phyloP scores from a whole-genome alignment of 257 asterid species.

The Petrea volubilis region DNA sequence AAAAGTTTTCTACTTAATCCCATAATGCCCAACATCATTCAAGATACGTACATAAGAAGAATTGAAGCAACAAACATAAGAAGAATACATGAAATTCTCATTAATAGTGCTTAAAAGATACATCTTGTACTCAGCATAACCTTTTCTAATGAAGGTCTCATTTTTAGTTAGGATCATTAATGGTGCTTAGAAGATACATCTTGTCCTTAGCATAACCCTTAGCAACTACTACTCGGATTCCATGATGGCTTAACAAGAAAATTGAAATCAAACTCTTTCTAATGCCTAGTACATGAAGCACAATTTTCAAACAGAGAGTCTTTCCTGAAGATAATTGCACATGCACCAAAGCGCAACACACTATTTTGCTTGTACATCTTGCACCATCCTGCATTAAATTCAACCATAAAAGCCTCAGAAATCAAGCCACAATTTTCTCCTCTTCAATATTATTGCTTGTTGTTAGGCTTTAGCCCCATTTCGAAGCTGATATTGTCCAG shows the following conservation, averaged over 20 bases:
- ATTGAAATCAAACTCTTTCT: too few relatives aligned
- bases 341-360: background rate
- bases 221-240: too few relatives aligned
- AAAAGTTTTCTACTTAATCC: background rate
- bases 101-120: background rate
- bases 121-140: background rate
- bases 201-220: too few relatives aligned
- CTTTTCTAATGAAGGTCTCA: background rate
- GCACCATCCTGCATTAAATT: background rate
- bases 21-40: background rate
- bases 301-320: background rate
- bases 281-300: background rate
- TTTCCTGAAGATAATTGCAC: background rate
- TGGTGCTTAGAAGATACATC: too few relatives aligned
- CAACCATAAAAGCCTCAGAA: background rate
- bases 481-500: background rate
- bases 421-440: background rate
- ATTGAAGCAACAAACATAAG: too few relatives aligned
- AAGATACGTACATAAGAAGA: background rate
- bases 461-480: background rate
- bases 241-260: too few relatives aligned
- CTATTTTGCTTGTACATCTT: background rate
- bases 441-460: background rate
- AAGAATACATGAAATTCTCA: too few relatives aligned
- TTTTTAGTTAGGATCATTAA: background rate